Evolutionary conservation across 228 moss, liverwort and hornwort genomes (phyloP), one percentile per base, ranked within the genome.

Genomic region (Sphagnum magellanicum): DNA sequence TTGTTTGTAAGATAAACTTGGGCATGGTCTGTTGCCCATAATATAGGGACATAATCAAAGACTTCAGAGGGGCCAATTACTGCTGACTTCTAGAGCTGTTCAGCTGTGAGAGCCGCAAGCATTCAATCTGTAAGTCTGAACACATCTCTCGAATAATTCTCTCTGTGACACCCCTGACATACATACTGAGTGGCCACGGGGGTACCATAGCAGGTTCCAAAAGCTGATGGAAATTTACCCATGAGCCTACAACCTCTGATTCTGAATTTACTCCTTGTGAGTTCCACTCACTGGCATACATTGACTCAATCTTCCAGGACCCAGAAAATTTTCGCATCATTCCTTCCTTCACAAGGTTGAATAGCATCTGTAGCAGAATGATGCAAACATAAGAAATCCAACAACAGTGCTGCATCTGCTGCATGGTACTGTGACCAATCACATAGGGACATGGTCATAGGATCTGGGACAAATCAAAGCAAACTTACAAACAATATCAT

Each of bases 271-370:
- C 17, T 55, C 4, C 17, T 75, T 66, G n/a, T 4, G 75, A 70
- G 9, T 75, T 70, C 50, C 46, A 50, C 2, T 75, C 75, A 10
- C 16, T 48, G 49, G 76, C 76, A 50, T 70, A 79, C 59, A 53
- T 77, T 6, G 83, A 76, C 11, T 79, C 77, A 8, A 84, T 72
- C 67, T 80, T 79, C 83, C 83, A 79, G n/a, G 63, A 69, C 6
- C 83, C 83, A 0, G 55, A 4, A 63, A 84, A 84, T 68, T 80
- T 77, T 60, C 79, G 75, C 79, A 79, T 84, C 83, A 80, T 84
- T n/a, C 83, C 83, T 75, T 77, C 60, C 48, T 59, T 60, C 48
- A 79, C 76, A 16, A 84, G 73, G 57, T 77, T 58, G 65, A 76
- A 84, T 14, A 63, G 63, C 83, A 84, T 84, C 82, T 83, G 79